Evolutionary conservation across 2,329 filamentous ascomycete species (phyloP).

Genomic region (Xylariaceae sp.): DNA sequence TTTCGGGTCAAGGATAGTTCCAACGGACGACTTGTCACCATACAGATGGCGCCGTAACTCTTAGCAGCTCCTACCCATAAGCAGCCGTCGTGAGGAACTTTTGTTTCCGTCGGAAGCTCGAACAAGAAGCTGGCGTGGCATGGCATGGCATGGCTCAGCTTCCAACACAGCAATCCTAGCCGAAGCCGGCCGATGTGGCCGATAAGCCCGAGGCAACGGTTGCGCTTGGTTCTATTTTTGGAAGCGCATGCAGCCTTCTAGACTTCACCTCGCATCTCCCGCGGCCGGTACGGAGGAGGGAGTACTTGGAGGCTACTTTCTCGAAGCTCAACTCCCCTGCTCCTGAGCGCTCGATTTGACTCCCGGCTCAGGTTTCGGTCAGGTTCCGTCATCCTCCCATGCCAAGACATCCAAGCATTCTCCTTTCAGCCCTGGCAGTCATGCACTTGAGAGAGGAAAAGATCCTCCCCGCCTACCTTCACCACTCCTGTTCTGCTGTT

Average conservation of each 20-base stretch:
- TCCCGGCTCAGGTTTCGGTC: not conserved
- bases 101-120: too few species aligned
- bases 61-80: too few species aligned
- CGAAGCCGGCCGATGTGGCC: not conserved
- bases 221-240: conserved; percentile 12
- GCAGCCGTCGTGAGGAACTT: too few species aligned
- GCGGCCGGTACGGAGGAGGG: too few species aligned
- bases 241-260: conserved; percentile 8
- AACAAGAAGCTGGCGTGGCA: too few species aligned
- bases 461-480: conserved; percentile 14
- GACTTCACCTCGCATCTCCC: too few species aligned
- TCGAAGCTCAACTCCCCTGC: conserved; percentile 8
- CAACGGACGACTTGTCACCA: too few species aligned
- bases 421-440: conserved; percentile 21
- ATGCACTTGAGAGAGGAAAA: conserved; percentile 17
- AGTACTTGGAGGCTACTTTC: conserved; percentile 17
- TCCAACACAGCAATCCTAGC: too few species aligned
- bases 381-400: conserved; percentile 17
- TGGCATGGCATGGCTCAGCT: too few species aligned
- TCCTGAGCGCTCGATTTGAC: too few species aligned
- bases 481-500: conserved; percentile 16
- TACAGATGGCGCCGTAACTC: too few species aligned
- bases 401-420: conserved; percentile 25
- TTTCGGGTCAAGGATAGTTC: too few species aligned
- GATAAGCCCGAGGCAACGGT: conserved; percentile 4